Evolutionary conservation across 176 grass and related monocot species (phyloP), one percentile per base, ranked within the genome.

Genomic region (Calamus simplicifolius): DNA sequence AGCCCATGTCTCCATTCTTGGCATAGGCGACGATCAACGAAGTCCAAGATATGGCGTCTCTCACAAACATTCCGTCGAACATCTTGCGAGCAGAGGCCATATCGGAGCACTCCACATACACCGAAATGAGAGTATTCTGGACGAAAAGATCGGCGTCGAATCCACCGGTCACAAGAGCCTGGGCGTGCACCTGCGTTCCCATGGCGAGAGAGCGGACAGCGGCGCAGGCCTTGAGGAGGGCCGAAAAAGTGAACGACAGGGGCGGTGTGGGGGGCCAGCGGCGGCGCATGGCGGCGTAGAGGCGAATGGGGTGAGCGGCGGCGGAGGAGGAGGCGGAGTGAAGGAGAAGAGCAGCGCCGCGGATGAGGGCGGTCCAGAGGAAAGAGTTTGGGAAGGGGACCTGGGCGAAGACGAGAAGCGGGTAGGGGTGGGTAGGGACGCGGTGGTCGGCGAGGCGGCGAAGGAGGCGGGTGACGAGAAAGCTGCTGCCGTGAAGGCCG

Each of bases 151-250:
- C 28, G 30, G 61, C 18, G n/a, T 18, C 8, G 38, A 63, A 49
- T 2, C 35, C 35, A 8, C 38, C 61, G 18, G 21, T 30, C 1
- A 13, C 10, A 19, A 63, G 6, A 38, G 61, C 61, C 12, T 23
- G 61, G 18, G 61, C 31, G 43, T 63, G 61, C 13, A 49, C 19
- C 16, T 19, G 18, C 38, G 18, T 3, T 19, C 61, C 61, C 18
- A 35, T 19, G 30, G 18, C 6, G 35, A 48, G 61, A 6, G 3
- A 19, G 61, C 35, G 38, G 61, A n/a, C n/a, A 12, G 31, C 35
- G 19, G 19, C 35, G 61, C 17, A 48, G 61, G 38, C 48, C 61
- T 63, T 63, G 38, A 63, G 43, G 38, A 63, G 61, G 61, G 43
- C 35, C 12, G 61, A 49, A n/a, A 63, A 63, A 18, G 61, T 63